phyloP scores from a whole-genome alignment of 2,329 filamentous ascomycete species.

The Neoarthrinium moseri region DNA sequence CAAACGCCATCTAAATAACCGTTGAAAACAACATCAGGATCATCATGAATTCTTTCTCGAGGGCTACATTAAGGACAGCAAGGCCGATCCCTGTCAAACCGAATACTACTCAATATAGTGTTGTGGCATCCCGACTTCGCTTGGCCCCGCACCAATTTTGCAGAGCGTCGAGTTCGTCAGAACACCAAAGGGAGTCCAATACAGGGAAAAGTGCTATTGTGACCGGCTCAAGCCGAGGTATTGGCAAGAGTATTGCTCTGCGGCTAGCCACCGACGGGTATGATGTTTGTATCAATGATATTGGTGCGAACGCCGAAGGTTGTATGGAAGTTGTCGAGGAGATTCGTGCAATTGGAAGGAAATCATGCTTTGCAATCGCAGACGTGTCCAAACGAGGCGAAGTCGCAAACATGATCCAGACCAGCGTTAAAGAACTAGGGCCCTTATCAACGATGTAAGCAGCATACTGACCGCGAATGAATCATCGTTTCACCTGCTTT shows the following conservation, averaged over 20 bases:
- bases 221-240: conserved; percentile 32
- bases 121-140: neutral
- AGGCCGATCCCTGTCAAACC: no score
- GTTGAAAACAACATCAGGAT: no score
- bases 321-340: conserved; percentile 53
- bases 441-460: conserved; percentile 39
- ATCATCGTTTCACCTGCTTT: neutral
- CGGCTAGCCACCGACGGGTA: conserved; percentile 66
- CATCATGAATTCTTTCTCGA: no score
- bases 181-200: conserved; percentile 10
- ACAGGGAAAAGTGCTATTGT: conserved; percentile 23
- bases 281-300: conserved; percentile 64
- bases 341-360: conserved; percentile 49
- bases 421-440: conserved; percentile 51
- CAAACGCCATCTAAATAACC: no score
- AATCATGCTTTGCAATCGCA: conserved; percentile 53
- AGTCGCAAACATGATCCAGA: conserved; percentile 49
- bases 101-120: neutral
- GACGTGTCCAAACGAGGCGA: conserved; percentile 59
- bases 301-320: conserved; percentile 48
- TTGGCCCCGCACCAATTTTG: neutral
- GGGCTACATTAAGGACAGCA: no score
- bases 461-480: neutral
- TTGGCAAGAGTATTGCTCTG: conserved; percentile 61
- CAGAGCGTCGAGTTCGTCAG: neutral